Percentiles rank a stretch among this genome's conserved stretches.
Conservation (phyloP, 495 filamentous ascomycete species). For the Aspergillus egyptiacus region DNA sequence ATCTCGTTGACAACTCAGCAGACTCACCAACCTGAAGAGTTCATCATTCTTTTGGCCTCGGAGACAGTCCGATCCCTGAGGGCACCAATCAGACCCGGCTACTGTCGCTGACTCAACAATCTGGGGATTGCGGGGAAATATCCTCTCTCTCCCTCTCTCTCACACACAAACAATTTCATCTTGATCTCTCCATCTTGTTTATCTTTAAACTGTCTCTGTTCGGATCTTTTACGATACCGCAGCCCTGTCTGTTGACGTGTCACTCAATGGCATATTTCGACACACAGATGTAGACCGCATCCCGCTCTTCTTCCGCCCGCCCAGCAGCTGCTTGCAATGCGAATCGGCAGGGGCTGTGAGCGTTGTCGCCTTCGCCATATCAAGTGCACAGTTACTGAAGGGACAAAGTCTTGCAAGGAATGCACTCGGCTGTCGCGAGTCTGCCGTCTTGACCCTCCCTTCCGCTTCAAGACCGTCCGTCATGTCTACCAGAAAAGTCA, state of each 20-base stretch:
- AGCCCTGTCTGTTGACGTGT: too few species aligned
- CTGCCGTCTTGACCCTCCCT: slow-evolving; percentile 34
- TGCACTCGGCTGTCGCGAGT: slow-evolving; percentile 28
- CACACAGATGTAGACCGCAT: background rate
- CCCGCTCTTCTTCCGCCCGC: background rate
- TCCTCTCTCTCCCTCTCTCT: background rate
- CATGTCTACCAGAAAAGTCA: slow-evolving; percentile 35
- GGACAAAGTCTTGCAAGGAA: slow-evolving; percentile 28
- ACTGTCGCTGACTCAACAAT: background rate
- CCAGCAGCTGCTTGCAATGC: slow-evolving; percentile 23
- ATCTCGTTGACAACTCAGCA: too few species aligned
- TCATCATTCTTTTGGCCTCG: background rate
- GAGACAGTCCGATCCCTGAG: background rate
- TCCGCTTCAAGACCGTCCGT: slow-evolving; percentile 33
- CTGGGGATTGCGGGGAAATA: background rate
- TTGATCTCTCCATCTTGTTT: background rate
- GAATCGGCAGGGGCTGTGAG: slow-evolving; percentile 37
- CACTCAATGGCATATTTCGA: too few species aligned
- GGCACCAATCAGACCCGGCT: background rate
- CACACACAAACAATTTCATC: background rate
- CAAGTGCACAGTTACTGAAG: slow-evolving; percentile 28
- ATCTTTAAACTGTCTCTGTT: background rate
- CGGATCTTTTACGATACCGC: background rate
- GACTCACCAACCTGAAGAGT: too few species aligned
- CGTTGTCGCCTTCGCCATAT: slow-evolving; percentile 40